Conservation (phyloP, 2,329 filamentous ascomycete species). For the Fusarium veterinarium region DNA sequence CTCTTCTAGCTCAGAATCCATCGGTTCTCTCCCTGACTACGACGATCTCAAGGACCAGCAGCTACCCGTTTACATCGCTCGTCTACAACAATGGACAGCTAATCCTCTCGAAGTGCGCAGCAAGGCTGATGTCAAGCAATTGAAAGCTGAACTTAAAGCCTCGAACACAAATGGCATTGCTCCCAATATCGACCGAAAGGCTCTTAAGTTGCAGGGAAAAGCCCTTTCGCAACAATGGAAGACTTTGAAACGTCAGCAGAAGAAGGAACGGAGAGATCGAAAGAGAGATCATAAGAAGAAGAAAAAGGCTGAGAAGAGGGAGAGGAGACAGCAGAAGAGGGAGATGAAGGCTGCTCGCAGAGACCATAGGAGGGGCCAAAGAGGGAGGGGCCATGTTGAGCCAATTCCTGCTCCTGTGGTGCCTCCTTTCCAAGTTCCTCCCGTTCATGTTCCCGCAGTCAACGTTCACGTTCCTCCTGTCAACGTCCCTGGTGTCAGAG, state of each 20-base stretch:
- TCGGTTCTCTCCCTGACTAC: slow-evolving; percentile 66
- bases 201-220: slow-evolving; percentile 58
- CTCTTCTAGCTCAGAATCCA: slow-evolving; percentile 50
- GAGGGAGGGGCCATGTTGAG: slow-evolving; percentile 14
- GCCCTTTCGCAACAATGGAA: slow-evolving; percentile 57
- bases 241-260: slow-evolving; percentile 48
- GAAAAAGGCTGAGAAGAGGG: slow-evolving; percentile 49
- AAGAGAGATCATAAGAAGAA: slow-evolving; percentile 47
- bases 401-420: slow-evolving; percentile 12
- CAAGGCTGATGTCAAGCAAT: slow-evolving; percentile 55
- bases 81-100: slow-evolving; percentile 61
- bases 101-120: slow-evolving; percentile 63
- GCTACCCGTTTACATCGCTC: slow-evolving; percentile 58
- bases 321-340: slow-evolving; percentile 46
- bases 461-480: slow-evolving; percentile 6
- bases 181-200: slow-evolving; percentile 43
- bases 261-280: slow-evolving; percentile 45
- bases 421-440: slow-evolving; percentile 7
- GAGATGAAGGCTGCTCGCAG: slow-evolving; percentile 48
- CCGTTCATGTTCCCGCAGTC: slow-evolving; percentile 2
- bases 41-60: slow-evolving; percentile 62
- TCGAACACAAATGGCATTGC: slow-evolving; percentile 42
- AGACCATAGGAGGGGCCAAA: slow-evolving; percentile 44
- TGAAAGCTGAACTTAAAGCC: slow-evolving; percentile 58
- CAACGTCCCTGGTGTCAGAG: slow-evolving; percentile 1